These are phyloP conservation scores for Penicillium odoratum DNA, from an alignment of 495 filamentous ascomycete genomes.

Conservation along the genomic window DNA sequence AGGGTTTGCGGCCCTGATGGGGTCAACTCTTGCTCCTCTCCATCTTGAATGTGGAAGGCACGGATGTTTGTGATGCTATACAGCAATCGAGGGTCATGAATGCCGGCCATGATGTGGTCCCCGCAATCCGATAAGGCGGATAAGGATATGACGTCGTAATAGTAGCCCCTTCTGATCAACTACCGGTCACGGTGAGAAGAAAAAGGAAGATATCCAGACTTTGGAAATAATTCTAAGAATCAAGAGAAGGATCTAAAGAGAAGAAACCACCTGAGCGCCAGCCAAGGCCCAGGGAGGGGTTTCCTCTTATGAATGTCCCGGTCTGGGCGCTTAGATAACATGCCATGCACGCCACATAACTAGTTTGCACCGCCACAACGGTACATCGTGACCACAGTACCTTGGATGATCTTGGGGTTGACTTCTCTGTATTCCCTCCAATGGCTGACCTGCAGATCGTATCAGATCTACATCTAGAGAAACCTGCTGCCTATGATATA, in stretches of 20 bases:
- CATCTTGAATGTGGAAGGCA: conserved; percentile 86
- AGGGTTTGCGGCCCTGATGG: conserved; percentile 85
- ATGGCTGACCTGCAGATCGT: conserved; percentile 48
- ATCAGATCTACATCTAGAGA: conserved; percentile 60
- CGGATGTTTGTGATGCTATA: conserved; percentile 82
- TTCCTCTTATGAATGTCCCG: conserved; percentile 14
- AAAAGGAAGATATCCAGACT: neutral
- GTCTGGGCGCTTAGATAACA: conserved; percentile 35
- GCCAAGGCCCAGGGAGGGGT: conserved; percentile 18
- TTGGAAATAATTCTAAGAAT: neutral
- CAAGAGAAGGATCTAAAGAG: neutral
- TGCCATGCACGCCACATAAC: neutral
- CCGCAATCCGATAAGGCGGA: neutral
- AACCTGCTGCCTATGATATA: conserved; percentile 42
- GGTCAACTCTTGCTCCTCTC: conserved; percentile 77
- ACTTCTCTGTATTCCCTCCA: neutral
- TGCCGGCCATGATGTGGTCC: conserved; percentile 15
- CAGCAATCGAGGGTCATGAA: conserved; percentile 72
- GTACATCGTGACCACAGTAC: conserved; percentile 25
- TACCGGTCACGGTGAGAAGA: neutral
- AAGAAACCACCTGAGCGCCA: conserved; percentile 1
- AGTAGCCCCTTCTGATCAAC: neutral
- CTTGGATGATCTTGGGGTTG: neutral
- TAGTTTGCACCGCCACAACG: conserved; percentile 19
- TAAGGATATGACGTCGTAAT: neutral